Evolutionary conservation across 257 asterid genomes (phyloP).

Genomic region (Przewalskia tangutica): DNA sequence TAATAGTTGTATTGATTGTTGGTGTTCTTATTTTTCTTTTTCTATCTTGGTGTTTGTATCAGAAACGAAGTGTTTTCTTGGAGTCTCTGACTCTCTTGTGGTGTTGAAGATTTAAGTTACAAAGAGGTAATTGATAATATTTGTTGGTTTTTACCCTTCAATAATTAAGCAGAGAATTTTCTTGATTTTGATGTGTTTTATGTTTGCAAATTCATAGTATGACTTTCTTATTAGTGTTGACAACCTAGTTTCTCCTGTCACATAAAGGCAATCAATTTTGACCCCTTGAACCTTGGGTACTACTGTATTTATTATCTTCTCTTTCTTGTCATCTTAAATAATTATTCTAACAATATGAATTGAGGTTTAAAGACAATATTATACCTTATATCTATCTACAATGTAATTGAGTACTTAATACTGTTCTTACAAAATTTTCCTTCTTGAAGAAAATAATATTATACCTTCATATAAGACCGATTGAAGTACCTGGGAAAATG

Average conservation of each 20-base stretch:
- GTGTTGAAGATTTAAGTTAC: background rate
- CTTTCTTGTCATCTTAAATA: no score
- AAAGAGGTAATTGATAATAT: background rate
- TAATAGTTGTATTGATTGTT: background rate
- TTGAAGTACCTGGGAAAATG: no score
- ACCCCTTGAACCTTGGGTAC: background rate
- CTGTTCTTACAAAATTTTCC: no score
- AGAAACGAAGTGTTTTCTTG: background rate
- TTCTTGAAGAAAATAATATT: no score
- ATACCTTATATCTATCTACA: background rate
- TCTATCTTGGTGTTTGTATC: background rate
- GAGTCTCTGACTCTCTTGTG: no score
- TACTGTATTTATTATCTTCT: background rate
- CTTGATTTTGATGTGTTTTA: background rate
- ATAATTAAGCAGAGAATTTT: background rate
- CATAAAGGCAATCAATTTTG: background rate
- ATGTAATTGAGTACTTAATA: no score
- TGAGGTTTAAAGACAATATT: background rate
- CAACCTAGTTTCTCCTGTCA: no score
- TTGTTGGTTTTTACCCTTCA: background rate
- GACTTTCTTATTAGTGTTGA: background rate
- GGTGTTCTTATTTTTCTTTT: background rate
- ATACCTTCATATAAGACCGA: no score
- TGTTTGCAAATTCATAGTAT: background rate
- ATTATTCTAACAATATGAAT: no score